A percentile compares a stretch with the other conserved stretches of the same genome.
These are phyloP conservation scores for Picochlorum sp. DNA, from an alignment of 139 green algal species.

Conservation along the genomic window DNA sequence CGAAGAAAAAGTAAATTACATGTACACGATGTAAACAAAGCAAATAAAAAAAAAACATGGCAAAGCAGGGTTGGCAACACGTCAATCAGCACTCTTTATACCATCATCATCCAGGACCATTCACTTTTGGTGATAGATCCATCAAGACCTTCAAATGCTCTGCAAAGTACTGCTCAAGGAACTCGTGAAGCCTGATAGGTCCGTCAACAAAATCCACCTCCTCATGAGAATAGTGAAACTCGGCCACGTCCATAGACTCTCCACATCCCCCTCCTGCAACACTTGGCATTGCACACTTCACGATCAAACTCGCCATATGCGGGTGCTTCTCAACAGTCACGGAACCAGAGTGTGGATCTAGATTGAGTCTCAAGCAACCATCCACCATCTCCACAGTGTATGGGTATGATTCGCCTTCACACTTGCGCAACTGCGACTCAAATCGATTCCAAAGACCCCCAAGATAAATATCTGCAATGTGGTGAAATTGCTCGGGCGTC, in stretches of 20 bases:
- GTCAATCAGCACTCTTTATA: too few relatives aligned
- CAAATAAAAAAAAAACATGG: not conserved
- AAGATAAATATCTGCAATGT: constrained; percentile 17
- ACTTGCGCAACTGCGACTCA: constrained; percentile 7
- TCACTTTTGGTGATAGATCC: constrained; percentile 1
- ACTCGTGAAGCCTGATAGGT: constrained; percentile 1
- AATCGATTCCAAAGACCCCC: constrained; percentile 17
- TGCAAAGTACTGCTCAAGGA: constrained; percentile 7
- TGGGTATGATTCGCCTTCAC: constrained; percentile 7
- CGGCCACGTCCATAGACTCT: constrained; percentile 3
- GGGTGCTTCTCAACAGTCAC: constrained; percentile 3
- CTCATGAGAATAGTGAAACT: constrained; percentile 6
- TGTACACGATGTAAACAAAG: not conserved
- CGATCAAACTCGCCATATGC: not conserved
- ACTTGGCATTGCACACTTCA: not conserved
- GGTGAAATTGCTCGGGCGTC: constrained; percentile 1
- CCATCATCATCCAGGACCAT: too few relatives aligned
- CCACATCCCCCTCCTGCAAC: not conserved
- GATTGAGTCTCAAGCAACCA: constrained; percentile 6
- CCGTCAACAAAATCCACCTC: constrained; percentile 8
- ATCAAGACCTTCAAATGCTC: constrained; percentile 6
- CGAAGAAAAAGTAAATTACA: not conserved
- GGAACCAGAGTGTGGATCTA: not conserved
- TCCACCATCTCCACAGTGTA: constrained; percentile 6
- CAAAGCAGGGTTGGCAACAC: not conserved